phyloP scores from a whole-genome alignment of 169 alveolate genomes.

The Perkinsus chesapeaki region DNA sequence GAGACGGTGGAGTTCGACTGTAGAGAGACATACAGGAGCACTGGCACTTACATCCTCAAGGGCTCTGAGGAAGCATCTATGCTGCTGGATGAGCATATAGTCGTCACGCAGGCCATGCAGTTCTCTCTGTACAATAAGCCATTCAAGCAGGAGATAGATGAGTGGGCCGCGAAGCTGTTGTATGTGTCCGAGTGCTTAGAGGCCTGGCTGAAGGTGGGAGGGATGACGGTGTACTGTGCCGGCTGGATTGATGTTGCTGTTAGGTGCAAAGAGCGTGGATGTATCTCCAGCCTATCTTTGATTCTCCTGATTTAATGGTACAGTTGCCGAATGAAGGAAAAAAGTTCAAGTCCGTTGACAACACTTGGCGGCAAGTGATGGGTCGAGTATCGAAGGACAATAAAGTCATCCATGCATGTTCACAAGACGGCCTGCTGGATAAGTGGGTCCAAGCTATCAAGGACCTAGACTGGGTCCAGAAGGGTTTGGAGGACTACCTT shows the following conservation, averaged over 20 bases:
- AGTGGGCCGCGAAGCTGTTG: slow-evolving; percentile 74
- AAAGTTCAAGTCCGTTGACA: slow-evolving; percentile 84
- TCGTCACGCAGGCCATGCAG: slow-evolving; percentile 74
- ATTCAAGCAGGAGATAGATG: slow-evolving; percentile 69
- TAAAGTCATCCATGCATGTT: slow-evolving; percentile 61
- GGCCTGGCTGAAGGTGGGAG: slow-evolving; percentile 65
- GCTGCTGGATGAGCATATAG: slow-evolving; percentile 68
- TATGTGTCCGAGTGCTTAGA: slow-evolving; percentile 78
- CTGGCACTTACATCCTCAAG: slow-evolving; percentile 61
- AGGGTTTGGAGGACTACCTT: slow-evolving; percentile 72
- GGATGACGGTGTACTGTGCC: too few relatives aligned
- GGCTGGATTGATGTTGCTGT: too few relatives aligned
- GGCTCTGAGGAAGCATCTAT: slow-evolving; percentile 61
- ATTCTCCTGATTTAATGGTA: slow-evolving; percentile 81
- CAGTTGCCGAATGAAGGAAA: slow-evolving; percentile 84
- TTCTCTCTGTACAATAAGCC: slow-evolving; percentile 79
- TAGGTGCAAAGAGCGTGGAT: slow-evolving; percentile 76
- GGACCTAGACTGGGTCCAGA: slow-evolving; percentile 80
- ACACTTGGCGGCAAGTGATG: slow-evolving; percentile 82
- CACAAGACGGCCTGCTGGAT: slow-evolving; percentile 78
- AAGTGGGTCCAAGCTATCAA: slow-evolving; percentile 74
- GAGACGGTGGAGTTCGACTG: slow-evolving; percentile 54
- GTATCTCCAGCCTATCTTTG: slow-evolving; percentile 87
- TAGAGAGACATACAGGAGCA: slow-evolving; percentile 51
- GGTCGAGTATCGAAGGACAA: slow-evolving; percentile 50